A percentile compares a stretch with the other conserved stretches of the same genome.
phyloP scores from a whole-genome alignment of 495 filamentous ascomycete genomes.

The Penicillium goetzii region DNA sequence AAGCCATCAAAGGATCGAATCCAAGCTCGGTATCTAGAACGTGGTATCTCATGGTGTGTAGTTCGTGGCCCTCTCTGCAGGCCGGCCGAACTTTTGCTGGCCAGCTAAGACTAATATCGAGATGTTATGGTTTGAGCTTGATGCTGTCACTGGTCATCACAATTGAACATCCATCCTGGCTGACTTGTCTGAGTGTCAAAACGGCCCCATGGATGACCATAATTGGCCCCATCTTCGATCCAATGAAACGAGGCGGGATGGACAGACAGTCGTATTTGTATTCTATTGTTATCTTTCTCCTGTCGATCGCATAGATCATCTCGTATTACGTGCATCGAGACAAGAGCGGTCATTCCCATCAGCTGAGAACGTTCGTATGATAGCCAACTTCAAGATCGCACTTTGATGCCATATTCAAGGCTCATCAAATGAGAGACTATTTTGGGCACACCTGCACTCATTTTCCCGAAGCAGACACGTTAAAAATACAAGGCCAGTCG shows the following conservation, averaged over 20 bases:
- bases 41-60: not conserved
- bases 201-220: not conserved
- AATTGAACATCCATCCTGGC: not conserved
- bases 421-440: not conserved
- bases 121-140: too few species aligned
- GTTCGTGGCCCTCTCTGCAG: not conserved
- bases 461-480: not conserved
- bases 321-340: not conserved
- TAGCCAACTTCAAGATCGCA: not conserved
- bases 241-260: not conserved
- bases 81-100: not conserved
- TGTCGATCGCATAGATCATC: not conserved
- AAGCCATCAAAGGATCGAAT: not conserved
- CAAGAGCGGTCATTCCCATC: not conserved
- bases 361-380: not conserved
- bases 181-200: not conserved
- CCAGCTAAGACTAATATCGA: not conserved
- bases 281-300: constrained; percentile 4
- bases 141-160: not conserved
- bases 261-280: not conserved
- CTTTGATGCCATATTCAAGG: not conserved
- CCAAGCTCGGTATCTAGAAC: not conserved
- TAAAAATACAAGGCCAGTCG: not conserved
- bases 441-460: not conserved
- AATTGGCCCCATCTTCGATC: not conserved